Evolutionary conservation across 305 asterid species (phyloP), one percentile per base, ranked within the genome.

Genomic region (Coffea humblotiana): DNA sequence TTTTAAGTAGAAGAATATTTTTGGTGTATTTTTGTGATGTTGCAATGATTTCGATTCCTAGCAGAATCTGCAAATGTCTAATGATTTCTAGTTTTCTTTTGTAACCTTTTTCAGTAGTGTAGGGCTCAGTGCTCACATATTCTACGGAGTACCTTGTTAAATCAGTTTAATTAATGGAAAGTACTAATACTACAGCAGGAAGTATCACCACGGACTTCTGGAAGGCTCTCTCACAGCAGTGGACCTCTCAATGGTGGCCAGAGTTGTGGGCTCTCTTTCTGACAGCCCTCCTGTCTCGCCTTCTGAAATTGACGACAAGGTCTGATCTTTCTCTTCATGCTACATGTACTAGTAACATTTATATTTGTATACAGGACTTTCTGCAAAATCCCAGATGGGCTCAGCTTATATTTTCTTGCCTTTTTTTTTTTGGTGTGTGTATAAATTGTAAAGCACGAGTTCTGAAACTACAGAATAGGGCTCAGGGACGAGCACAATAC

Each of bases 201-300:
- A 49, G 97, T 90, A 79, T 94, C 98, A 81, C 98, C 98, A 1
- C 92, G 97, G 71, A 94, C 98, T 82, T 94, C 97, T 37, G 98
- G 98, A 54, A 83, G 98, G 73, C 91, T 92, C 43, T 92, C 98
- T 7, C 98, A 94, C 87, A 94, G 98, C 88, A 94, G 98, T 76
- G 98, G 98, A 71, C 97, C 97, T 85, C 90, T 90, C 47, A 92
- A 89, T 74, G 95, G 92, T 83, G 90, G 91, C 75, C 87, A 77
- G 80, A 85, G 85, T 81, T 83, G 91, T 54, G 90, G 90, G 95
- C 48, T 90, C 98, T 79, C 90, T 93, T 71, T 86, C 97, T 43
- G 98, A 94, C 89, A 95, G 98, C 83, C 95, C 98, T 27, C 98
- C 98, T 32, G 93, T 90, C 48, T 95, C 98, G 35, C 97, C 98